phyloP scores from a whole-genome alignment of 2,329 filamentous ascomycete species.

The Claviceps fusiformis region DNA sequence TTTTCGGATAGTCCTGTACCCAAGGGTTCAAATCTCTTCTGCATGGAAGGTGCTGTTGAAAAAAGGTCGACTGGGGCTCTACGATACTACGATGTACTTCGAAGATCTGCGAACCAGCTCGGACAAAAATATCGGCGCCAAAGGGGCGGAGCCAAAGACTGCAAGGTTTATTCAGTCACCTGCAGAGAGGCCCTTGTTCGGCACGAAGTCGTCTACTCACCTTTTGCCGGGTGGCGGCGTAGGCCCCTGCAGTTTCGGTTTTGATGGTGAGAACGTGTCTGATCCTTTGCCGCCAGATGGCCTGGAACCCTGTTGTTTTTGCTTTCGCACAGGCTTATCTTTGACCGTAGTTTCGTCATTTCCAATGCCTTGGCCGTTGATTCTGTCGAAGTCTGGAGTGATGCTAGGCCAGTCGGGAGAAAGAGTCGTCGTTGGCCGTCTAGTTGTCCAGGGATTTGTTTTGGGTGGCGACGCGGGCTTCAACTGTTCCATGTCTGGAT shows the following conservation, averaged over 20 bases:
- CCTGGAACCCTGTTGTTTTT: background rate
- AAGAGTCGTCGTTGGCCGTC: background rate
- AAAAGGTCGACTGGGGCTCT: slow-evolving; percentile 19
- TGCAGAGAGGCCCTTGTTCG: background rate
- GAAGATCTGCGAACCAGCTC: slow-evolving; percentile 12
- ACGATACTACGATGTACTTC: slow-evolving; percentile 23
- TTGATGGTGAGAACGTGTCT: slow-evolving; percentile 4
- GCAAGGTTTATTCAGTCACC: background rate
- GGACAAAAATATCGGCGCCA: slow-evolving; percentile 20
- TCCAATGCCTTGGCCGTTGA: background rate
- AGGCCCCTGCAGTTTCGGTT: slow-evolving; percentile 14
- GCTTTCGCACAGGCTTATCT: background rate
- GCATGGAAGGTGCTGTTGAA: slow-evolving; percentile 20
- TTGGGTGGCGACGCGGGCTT: slow-evolving; percentile 21
- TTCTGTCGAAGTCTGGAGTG: slow-evolving; percentile 1
- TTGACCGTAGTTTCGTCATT: background rate
- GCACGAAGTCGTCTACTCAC: slow-evolving; percentile 5
- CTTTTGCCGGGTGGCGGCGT: slow-evolving; percentile 15
- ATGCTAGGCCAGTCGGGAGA: slow-evolving; percentile 1
- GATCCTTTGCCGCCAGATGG: background rate
- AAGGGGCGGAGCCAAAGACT: slow-evolving; percentile 20
- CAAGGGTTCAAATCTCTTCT: slow-evolving; percentile 11
- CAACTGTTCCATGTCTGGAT: slow-evolving; percentile 7
- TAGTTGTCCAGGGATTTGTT: slow-evolving; percentile 18
- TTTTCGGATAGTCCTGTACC: background rate